Evolutionary conservation across 495 filamentous ascomycete species (phyloP), one percentile per base, ranked within the genome.

Genomic region (Neurospora discreta): DNA sequence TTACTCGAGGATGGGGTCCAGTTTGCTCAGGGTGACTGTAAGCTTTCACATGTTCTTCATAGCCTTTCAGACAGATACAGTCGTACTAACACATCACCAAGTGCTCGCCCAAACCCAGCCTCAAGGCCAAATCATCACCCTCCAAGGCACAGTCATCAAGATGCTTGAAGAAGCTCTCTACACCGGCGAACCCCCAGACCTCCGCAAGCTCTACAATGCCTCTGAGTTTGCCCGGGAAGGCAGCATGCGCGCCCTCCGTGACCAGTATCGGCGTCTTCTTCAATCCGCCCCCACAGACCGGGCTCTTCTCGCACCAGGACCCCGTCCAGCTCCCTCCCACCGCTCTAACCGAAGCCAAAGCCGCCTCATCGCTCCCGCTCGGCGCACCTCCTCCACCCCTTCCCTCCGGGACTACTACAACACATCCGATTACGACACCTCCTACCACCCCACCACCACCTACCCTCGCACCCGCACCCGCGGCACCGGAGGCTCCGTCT

Each of bases 1-100:
- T 38, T 76, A 75, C 26, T 70, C 72, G 11, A 69, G 72, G 8
- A 58, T 81, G n/a, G 80, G 79, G 1, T 69, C 75, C 71, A 73
- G 10, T 82, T 80, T 70, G 80, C 80, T 5, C 69, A 79, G 26
- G 80, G 80, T 10, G 80, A 82, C 71, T 67, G 80, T 81, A 69
- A 72, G 77, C 69, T 39, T 68, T 16, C 20, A 5, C 30, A 9
- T 46, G 3, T 6, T 23, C 30, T 16, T 20, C 16, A 0, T 1
- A 7, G 23, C 26, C 16, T 13, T 26, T 38, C 20, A 30, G 46
- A 4, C 1, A 16, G 8, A 52, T 9, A 52, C 68, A 30, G 20
- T 3, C 33, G 33, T 36, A 33, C 26, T 39, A 5, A 44, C 16
- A 18, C 0, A 33, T 33, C 18, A 23, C 5, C 36, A n/a, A 81